Evolutionary conservation across 2,329 filamentous ascomycete genomes (phyloP).

Genomic region (Paraphoma sp.): DNA sequence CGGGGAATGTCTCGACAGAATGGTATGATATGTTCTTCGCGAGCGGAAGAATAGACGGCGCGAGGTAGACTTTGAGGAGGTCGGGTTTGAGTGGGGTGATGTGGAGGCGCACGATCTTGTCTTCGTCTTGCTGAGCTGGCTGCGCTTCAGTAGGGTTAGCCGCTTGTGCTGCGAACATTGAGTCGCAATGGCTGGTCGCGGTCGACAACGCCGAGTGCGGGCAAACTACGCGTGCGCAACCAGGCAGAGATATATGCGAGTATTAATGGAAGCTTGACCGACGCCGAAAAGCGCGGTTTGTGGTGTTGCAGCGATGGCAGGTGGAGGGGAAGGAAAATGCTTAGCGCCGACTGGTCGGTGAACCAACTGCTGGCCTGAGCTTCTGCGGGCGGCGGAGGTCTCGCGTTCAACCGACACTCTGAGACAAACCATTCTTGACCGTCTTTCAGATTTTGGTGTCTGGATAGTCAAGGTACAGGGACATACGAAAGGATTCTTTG

Average conservation of each 20-base stretch:
- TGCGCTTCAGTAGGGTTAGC: slow-evolving; percentile 24
- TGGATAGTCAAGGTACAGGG: not conserved
- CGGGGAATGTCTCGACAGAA: slow-evolving; percentile 82
- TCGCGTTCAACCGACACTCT: not conserved
- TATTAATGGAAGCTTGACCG: slow-evolving; percentile 10
- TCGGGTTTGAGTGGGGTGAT: slow-evolving; percentile 84
- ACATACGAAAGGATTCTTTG: not conserved
- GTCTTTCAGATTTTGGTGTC: too few relatives aligned
- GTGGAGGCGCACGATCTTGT: slow-evolving; percentile 68
- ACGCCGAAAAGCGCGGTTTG: slow-evolving; percentile 21
- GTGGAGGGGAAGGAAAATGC: slow-evolving; percentile 43
- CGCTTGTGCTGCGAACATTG: slow-evolving; percentile 44
- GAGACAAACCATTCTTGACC: not conserved
- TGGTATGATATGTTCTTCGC: slow-evolving; percentile 91
- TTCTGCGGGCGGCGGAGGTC: slow-evolving; percentile 18
- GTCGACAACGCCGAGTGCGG: slow-evolving; percentile 13
- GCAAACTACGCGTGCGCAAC: slow-evolving; percentile 4
- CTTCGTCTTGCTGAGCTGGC: slow-evolving; percentile 18
- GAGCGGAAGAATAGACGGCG: slow-evolving; percentile 67
- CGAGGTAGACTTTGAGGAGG: slow-evolving; percentile 75
- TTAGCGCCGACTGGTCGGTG: slow-evolving; percentile 33
- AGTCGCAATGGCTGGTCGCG: slow-evolving; percentile 23
- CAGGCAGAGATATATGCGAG: not conserved
- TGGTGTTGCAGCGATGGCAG: slow-evolving; percentile 10
- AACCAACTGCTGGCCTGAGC: slow-evolving; percentile 20